Base-by-base conservation (phyloP, 2,329 filamentous ascomycete species). In the Escovopsis sp. region DNA sequence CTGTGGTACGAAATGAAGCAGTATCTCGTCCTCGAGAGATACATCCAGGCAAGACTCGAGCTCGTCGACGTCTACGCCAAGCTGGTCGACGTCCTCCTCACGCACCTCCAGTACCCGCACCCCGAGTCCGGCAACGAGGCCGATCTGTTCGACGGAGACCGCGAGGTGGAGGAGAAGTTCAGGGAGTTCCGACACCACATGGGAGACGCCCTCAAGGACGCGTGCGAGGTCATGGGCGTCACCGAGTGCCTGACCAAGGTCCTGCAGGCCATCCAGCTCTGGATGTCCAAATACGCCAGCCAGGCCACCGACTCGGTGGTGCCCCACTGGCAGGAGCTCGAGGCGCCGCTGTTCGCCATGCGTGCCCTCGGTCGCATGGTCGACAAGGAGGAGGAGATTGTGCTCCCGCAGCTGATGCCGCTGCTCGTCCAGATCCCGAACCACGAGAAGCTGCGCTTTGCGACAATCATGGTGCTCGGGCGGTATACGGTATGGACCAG, bases 1-100 rank as follows among this genome's bases (percentile, higher is more conserved):
- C 96, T 98, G 65, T 98, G 91, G 91, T 96, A 93, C 58, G 91
- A 98, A 57, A 72, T 98, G 37, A 98, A 98, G 68, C 87, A 95
- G 59, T 95, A 94, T 58, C 71, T 98, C 38, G 87, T 88, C 2
- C 63, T 98, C 41, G 89, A 96, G 31, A 81, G 81, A 50, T 98
- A 95, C 57, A 83, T 84, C 40, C 74, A 87, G 52, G 83, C 88
- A 34, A 78, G 88, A 40, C 61, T 86, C 48, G 72, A 83, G 52
- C 75, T 86, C 42, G 70, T 84, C 31, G 84, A 93, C 50, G 67
- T 95, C 37, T 98, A 86, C 61, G 84, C 86, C 2, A 82, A 83
- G 56, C 70, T 98, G 33, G 88, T 98, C 45, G 89, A 96, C 56
- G 79, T 96, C 49, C 83, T 98, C 68, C 79, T 98, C 44, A 80